Evolutionary conservation across 1,284 basidiomycete genomes (phyloP).

Genomic region (Sanghuangporus baumii): DNA sequence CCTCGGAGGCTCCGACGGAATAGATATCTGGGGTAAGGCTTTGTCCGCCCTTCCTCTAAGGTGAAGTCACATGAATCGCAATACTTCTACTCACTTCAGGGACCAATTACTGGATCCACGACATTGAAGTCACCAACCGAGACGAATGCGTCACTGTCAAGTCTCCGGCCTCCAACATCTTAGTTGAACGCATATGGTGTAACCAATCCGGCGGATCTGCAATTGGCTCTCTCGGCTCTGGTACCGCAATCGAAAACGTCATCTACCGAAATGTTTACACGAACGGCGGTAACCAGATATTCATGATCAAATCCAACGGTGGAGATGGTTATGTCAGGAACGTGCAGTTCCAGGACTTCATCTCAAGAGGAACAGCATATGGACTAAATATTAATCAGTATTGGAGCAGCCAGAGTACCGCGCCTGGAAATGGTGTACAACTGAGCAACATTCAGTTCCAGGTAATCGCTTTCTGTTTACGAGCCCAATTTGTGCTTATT

Average conservation of each 20-base stretch:
- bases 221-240: conserved; percentile 30
- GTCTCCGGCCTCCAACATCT: conserved; percentile 29
- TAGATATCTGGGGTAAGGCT: conserved; percentile 30
- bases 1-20: conserved; percentile 32
- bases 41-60: background rate
- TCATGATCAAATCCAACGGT: conserved; percentile 34
- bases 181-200: conserved; percentile 34
- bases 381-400: conserved; percentile 31
- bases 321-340: conserved; percentile 31
- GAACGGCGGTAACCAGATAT: conserved; percentile 32
- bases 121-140: conserved; percentile 34
- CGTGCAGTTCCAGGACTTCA: conserved; percentile 31
- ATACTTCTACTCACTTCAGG: conserved; percentile 3
- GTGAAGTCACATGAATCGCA: background rate
- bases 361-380: conserved; percentile 29
- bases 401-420: conserved; percentile 22
- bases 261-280: conserved; percentile 30
- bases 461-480: conserved; percentile 9
- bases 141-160: conserved; percentile 36
- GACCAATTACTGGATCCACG: conserved; percentile 32
- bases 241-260: conserved; percentile 30
- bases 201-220: conserved; percentile 32
- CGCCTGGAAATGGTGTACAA: conserved; percentile 25
- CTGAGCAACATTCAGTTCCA: conserved; percentile 29
- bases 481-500: background rate